Evolutionary conservation across 305 asterid genomes (phyloP).

Genomic region (Fraxinus angustifolia): DNA sequence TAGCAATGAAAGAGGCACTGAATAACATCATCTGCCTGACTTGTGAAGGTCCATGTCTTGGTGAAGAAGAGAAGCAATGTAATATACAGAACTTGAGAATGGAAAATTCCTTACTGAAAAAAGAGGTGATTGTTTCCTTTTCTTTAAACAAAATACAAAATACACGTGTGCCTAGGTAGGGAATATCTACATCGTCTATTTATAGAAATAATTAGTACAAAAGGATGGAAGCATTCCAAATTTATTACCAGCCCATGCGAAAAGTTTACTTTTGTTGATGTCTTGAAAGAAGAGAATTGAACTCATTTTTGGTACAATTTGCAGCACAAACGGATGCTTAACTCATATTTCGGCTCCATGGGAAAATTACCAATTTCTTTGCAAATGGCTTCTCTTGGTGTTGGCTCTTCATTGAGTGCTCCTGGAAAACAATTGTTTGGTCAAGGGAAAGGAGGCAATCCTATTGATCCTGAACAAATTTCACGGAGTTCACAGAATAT

Average conservation of each 20-base stretch:
- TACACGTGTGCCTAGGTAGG: too few relatives aligned
- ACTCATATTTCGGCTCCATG: constrained; percentile 28
- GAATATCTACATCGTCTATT: too few relatives aligned
- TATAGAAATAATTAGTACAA: too few relatives aligned
- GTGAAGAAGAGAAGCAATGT: constrained; percentile 42
- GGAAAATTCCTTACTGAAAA: constrained; percentile 54
- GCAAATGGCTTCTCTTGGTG: constrained; percentile 16
- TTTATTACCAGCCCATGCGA: too few relatives aligned
- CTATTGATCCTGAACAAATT: constrained; percentile 21
- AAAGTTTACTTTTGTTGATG: too few relatives aligned
- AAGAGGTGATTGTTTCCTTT: constrained; percentile 38
- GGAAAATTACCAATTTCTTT: constrained; percentile 25
- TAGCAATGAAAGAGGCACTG: constrained; percentile 49
- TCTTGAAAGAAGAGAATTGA: too few relatives aligned
- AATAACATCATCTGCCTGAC: constrained; percentile 36
- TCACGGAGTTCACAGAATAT: constrained; percentile 17
- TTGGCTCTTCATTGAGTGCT: constrained; percentile 14
- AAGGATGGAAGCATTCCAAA: too few relatives aligned
- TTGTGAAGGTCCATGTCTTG: constrained; percentile 37
- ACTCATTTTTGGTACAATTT: constrained; percentile 7
- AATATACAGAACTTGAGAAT: constrained; percentile 35
- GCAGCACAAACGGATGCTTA: constrained; percentile 41
- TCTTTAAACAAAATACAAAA: neutral
- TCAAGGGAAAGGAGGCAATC: constrained; percentile 19
- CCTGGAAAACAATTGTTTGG: constrained; percentile 13